A percentile compares a stretch with the other conserved stretches of the same genome.
Conservation (phyloP, 2,329 filamentous ascomycete species). For the Penicillium palitans region DNA sequence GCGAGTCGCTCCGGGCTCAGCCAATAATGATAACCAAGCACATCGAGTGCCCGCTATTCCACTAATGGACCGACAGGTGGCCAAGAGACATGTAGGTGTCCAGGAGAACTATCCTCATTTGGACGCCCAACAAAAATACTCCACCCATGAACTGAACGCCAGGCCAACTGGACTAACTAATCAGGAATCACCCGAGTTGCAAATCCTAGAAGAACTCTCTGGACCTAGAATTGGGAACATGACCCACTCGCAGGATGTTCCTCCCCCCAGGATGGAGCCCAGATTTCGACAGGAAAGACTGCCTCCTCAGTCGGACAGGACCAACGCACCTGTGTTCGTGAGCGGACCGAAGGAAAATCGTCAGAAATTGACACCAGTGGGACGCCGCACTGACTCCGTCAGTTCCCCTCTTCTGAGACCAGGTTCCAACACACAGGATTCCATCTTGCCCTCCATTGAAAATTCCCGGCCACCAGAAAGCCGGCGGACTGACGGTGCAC, state of each 20-base stretch:
- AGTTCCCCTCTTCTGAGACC: slow-evolving; percentile 18
- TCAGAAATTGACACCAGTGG: slow-evolving; percentile 20
- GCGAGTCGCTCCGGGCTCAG: slow-evolving; percentile 17
- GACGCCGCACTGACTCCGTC: slow-evolving; percentile 18
- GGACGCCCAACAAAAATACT: slow-evolving; percentile 12
- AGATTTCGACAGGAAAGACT: slow-evolving; percentile 20
- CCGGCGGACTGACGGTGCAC: slow-evolving; percentile 24
- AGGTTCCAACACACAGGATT: slow-evolving; percentile 29
- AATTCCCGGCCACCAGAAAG: slow-evolving; percentile 23
- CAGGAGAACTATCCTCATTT: slow-evolving; percentile 13
- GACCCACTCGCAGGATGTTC: slow-evolving; percentile 24
- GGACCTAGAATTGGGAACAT: slow-evolving; percentile 21
- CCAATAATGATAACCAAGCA: slow-evolving; percentile 14
- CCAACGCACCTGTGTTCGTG: slow-evolving; percentile 36
- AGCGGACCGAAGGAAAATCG: slow-evolving; percentile 29
- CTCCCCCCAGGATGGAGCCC: slow-evolving; percentile 24
- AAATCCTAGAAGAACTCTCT: slow-evolving; percentile 19
- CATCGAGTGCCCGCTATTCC: slow-evolving; percentile 11
- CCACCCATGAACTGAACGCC: slow-evolving; percentile 13
- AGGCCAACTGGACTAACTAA: slow-evolving; percentile 27
- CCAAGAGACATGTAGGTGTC: slow-evolving; percentile 15
- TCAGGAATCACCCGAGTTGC: slow-evolving; percentile 26
- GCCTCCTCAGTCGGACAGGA: slow-evolving; percentile 18
- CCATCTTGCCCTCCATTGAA: slow-evolving; percentile 41
- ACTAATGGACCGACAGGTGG: slow-evolving; percentile 10